phyloP scores from a whole-genome alignment of 495 filamentous ascomycete genomes.

The Trichoderma virens region DNA sequence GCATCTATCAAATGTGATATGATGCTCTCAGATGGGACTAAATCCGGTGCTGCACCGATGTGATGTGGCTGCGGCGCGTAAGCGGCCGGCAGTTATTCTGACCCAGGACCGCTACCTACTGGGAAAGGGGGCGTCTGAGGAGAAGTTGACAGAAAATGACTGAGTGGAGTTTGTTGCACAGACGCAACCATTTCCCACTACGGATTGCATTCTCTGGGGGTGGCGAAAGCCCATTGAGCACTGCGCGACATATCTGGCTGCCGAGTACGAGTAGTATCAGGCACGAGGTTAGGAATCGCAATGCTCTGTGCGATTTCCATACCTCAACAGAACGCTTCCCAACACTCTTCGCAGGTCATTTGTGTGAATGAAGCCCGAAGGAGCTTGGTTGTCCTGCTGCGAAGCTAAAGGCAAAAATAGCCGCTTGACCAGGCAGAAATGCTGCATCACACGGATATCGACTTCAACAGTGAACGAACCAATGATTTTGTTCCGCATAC shows the following conservation, averaged over 20 bases:
- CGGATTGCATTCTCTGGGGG: neutral
- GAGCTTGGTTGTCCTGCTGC: neutral
- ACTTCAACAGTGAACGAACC: neutral
- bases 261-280: neutral
- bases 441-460: neutral
- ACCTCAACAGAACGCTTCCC: neutral
- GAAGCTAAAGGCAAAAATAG: neutral
- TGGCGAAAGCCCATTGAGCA: neutral
- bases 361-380: neutral
- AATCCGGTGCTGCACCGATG: slow-evolving; percentile 5
- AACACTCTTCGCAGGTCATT: neutral
- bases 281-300: neutral
- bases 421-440: neutral
- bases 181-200: neutral
- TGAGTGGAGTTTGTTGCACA: neutral
- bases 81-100: slow-evolving; percentile 5
- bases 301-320: neutral
- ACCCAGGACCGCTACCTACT: neutral
- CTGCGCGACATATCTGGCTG: neutral
- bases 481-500: neutral
- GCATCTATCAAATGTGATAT: slow-evolving; percentile 3
- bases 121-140: neutral
- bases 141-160: neutral
- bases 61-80: slow-evolving; percentile 7
- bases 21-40: slow-evolving; percentile 5